A percentile compares a stretch with the other conserved stretches of the same genome.
Evolutionary conservation across 2,329 filamentous ascomycete species (phyloP).

Genomic region (Aspergillus intermedius): DNA sequence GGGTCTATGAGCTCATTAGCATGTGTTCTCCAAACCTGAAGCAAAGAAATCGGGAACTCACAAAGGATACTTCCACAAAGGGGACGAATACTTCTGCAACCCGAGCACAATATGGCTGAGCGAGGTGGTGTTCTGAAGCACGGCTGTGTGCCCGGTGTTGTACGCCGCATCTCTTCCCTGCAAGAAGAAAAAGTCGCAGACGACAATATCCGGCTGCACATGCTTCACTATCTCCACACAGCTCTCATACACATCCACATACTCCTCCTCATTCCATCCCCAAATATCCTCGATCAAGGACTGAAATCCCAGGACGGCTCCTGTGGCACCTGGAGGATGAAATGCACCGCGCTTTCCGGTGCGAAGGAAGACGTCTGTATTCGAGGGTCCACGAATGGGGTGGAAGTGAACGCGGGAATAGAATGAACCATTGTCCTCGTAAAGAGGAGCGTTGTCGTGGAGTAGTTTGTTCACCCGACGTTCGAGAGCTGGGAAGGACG

Average conservation of each 20-base stretch:
- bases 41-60: slow-evolving; percentile 8
- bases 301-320: slow-evolving; percentile 28
- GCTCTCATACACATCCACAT: slow-evolving; percentile 36
- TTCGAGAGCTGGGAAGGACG: slow-evolving; percentile 36
- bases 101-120: slow-evolving; percentile 37
- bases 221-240: slow-evolving; percentile 33
- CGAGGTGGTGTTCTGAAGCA: slow-evolving; percentile 42
- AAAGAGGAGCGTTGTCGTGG: slow-evolving; percentile 13
- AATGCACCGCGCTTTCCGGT: slow-evolving; percentile 19
- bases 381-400: slow-evolving; percentile 25
- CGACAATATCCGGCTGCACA: slow-evolving; percentile 35
- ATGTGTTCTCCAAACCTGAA: neutral
- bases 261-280: slow-evolving; percentile 36
- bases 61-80: slow-evolving; percentile 30
- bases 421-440: slow-evolving; percentile 14
- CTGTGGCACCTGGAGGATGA: slow-evolving; percentile 29
- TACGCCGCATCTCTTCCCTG: slow-evolving; percentile 41
- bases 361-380: slow-evolving; percentile 29
- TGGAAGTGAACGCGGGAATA: slow-evolving; percentile 25
- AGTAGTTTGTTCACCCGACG: slow-evolving; percentile 24
- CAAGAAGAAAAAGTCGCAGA: slow-evolving; percentile 41
- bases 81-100: slow-evolving; percentile 32
- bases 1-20: slow-evolving; percentile 23
- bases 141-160: slow-evolving; percentile 25
- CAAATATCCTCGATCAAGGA: slow-evolving; percentile 22